Evolutionary conservation across 2,329 filamentous ascomycete genomes (phyloP), one percentile per base, ranked within the genome.

Genomic region (Escovopsis sp.): DNA sequence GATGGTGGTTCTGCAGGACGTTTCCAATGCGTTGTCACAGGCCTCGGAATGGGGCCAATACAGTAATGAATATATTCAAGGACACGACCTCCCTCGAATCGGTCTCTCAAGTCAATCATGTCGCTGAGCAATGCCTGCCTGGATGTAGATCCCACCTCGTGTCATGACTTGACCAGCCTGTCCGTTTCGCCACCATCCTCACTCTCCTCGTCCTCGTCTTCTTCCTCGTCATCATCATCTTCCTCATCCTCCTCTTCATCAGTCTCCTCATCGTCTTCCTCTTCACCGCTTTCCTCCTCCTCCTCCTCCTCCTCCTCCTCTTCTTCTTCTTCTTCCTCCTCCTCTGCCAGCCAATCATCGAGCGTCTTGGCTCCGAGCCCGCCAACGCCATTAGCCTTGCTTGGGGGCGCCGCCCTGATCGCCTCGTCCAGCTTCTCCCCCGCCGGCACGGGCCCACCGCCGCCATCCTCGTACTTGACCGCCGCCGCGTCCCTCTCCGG

Each of bases 321-420:
- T 6, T 69, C 67, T 7, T 69, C 70, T 2, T 67, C 74, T n/a
- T 69, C 71, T 25, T 67, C 69, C 13, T 77, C 74, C 35, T 76
- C 77, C 53, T 86, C 83, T 5, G 81, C 86, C 43, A 96, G 67
- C 88, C 91, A 96, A 57, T 94, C 86, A 64, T 96, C 87, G 47
- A 98, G 64, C 15, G 81, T 85, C 71, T 94, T 94, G 34, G 76
- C 76, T 40, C 71, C 70, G 1, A 68, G 57, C 10, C 67, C 39
- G 78, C 78, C 5, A 63, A 60, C 12, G 1, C 65, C 74, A 53
- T 79, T 79, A 12, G 63, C 59, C 51, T 64, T 72, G 33, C 57
- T 61, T 11, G 27, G n/a, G 8, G 59, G 61, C 15, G 50, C 49
- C 8, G 53, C 45, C 14, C 57, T 56, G 43, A 60, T 64, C 1